Conservation (phyloP, 1,284 basidiomycete genomes). For the Rhodotorula mucilaginosa region DNA sequence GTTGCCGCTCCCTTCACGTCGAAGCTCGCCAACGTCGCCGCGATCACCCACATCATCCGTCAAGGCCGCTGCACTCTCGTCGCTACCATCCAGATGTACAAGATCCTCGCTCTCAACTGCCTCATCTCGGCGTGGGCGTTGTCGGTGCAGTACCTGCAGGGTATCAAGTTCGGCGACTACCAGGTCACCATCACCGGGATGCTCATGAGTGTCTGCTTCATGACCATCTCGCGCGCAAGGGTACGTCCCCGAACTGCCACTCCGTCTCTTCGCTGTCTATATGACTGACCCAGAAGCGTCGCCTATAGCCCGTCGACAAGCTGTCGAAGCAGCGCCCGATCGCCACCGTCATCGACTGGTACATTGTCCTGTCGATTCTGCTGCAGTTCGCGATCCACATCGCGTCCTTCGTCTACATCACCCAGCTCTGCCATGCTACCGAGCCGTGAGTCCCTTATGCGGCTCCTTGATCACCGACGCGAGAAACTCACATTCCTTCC, state of each 20-base stretch:
- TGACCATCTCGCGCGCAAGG: constrained; percentile 95
- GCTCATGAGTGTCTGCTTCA: constrained; percentile 94
- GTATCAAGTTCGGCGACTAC: constrained; percentile 97
- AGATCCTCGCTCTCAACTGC: constrained; percentile 92
- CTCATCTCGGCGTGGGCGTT: constrained; percentile 92
- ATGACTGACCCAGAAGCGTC: constrained; percentile 7
- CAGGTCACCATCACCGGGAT: constrained; percentile 58
- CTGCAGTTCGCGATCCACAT: constrained; percentile 91
- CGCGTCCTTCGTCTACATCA: constrained; percentile 82
- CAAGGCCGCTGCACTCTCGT: constrained; percentile 95
- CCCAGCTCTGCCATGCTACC: constrained; percentile 68
- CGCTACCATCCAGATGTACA: constrained; percentile 98
- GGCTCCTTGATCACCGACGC: not conserved
- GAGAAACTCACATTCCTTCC: constrained; percentile 13
- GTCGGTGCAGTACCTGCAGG: constrained; percentile 92
- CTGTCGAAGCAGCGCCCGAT: constrained; percentile 84
- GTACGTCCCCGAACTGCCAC: constrained; percentile 53
- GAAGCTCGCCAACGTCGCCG: constrained; percentile 86
- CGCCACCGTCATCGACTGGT: constrained; percentile 92
- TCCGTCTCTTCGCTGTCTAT: not conserved
- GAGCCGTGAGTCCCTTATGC: constrained; percentile 64
- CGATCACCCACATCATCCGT: constrained; percentile 90
- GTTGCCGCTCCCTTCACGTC: constrained; percentile 96
- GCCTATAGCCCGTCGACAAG: constrained; percentile 76
- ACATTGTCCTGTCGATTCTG: constrained; percentile 83